phyloP scores from a whole-genome alignment of 2,329 filamentous ascomycete genomes.

The Phaeosphaeria sp. region DNA sequence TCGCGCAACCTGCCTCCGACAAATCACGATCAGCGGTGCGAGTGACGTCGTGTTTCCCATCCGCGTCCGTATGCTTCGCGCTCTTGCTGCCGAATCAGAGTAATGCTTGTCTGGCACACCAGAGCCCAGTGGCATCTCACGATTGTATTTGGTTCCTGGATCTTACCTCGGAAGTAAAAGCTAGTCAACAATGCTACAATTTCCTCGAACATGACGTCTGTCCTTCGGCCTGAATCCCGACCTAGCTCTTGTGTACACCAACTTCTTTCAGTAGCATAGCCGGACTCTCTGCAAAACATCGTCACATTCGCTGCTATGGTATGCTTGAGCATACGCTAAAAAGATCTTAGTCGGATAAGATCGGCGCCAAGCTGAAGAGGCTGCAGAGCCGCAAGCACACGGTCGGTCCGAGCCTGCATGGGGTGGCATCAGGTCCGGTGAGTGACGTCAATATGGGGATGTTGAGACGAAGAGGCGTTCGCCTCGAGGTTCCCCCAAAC shows the following conservation, averaged over 20 bases:
- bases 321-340: conserved; percentile 20
- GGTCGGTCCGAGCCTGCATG: conserved; percentile 32
- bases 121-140: too few species aligned
- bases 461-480: conserved; percentile 27
- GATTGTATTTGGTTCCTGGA: too few species aligned
- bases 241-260: conserved; percentile 4
- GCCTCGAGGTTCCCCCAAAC: not conserved
- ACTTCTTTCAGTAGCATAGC: conserved; percentile 18
- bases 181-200: not conserved
- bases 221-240: conserved; percentile 7
- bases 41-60: not conserved
- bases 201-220: conserved; percentile 20
- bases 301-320: conserved; percentile 20
- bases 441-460: conserved; percentile 29
- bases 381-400: conserved; percentile 37
- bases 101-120: not conserved
- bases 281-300: conserved; percentile 12
- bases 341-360: conserved; percentile 27
- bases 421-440: conserved; percentile 11
- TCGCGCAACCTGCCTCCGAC: not conserved
- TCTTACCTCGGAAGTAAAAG: not conserved
- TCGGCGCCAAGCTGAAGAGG: conserved; percentile 36
- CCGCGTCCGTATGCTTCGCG: conserved; percentile 4
- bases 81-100: not conserved
- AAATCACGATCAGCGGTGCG: not conserved